Evolutionary conservation across 176 grass and related monocot genomes (phyloP).

Genomic region (Oryza punctata): DNA sequence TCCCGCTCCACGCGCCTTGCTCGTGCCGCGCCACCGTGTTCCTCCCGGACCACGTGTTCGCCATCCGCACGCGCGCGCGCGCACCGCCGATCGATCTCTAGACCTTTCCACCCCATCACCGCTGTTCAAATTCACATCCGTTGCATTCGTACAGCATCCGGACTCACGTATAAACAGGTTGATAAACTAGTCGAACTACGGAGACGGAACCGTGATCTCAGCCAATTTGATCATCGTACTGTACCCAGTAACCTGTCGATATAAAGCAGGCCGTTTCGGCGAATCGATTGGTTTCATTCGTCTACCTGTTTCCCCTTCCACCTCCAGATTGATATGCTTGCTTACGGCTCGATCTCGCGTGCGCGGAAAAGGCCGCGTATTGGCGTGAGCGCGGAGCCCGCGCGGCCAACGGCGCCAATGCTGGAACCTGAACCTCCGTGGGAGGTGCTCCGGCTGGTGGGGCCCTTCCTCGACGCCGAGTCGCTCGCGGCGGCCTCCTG

Average conservation of each 20-base stretch:
- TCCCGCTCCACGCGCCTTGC: conserved; percentile 27
- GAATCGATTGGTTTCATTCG: background rate
- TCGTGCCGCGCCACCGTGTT: background rate
- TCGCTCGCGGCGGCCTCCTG: conserved; percentile 64
- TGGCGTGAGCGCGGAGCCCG: background rate
- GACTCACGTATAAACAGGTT: no score
- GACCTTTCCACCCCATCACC: background rate
- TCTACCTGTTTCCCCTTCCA: background rate
- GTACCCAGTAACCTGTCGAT: no score
- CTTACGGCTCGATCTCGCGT: background rate
- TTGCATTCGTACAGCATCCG: background rate
- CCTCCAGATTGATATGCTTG: background rate
- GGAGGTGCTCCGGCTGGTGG: conserved; percentile 50
- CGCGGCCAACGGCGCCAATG: background rate
- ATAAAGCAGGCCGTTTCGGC: background rate
- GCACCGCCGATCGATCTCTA: background rate
- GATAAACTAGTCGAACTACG: no score
- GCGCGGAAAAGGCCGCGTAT: background rate
- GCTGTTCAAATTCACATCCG: background rate
- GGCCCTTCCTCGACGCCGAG: conserved; percentile 54
- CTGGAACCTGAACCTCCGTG: conserved; percentile 34
- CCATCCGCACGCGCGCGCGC: conserved; percentile 9
- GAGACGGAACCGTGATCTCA: no score
- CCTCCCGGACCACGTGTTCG: conserved; percentile 35
- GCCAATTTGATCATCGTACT: no score